These are phyloP conservation scores for Penicillium sp. DNA, from an alignment of 2,329 filamentous ascomycete genomes.

Conservation along the genomic window DNA sequence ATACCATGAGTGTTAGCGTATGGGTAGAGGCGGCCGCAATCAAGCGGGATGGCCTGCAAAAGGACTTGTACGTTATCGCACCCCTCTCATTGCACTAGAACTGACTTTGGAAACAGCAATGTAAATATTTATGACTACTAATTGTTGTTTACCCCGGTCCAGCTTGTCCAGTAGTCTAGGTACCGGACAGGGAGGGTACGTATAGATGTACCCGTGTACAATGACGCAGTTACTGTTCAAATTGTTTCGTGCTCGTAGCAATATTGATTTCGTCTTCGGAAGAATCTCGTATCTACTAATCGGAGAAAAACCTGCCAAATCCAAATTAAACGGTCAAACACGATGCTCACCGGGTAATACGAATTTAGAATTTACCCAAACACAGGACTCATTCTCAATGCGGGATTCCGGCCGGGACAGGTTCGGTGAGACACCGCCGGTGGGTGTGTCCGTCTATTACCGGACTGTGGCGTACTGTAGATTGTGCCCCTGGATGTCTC, in stretches of 20 bases:
- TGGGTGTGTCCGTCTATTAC: not conserved
- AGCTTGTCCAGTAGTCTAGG: not conserved
- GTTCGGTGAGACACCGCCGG: not conserved
- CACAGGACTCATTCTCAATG: not conserved
- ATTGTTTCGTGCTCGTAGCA: not conserved
- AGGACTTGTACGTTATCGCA: constrained; percentile 11
- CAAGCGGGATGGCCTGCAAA: constrained; percentile 1
- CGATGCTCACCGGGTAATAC: not conserved
- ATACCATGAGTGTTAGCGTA: constrained; percentile 56
- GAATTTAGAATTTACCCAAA: not conserved
- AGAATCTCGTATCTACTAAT: not conserved
- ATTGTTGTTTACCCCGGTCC: not conserved
- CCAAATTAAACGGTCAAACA: not conserved
- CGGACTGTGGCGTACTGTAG: not conserved
- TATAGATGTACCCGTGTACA: not conserved
- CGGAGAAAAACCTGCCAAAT: not conserved
- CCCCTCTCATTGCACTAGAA: not conserved
- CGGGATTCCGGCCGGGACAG: not conserved
- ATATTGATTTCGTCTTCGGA: not conserved
- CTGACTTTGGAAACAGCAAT: constrained; percentile 5
- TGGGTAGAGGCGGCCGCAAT: constrained; percentile 58
- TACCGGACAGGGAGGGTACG: not conserved
- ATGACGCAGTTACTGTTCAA: not conserved
- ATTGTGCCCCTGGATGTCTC: not conserved
- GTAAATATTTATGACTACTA: constrained; percentile 13